Base-by-base conservation (phyloP, 2,329 filamentous ascomycete genomes). In the Fusarium sp. region DNA sequence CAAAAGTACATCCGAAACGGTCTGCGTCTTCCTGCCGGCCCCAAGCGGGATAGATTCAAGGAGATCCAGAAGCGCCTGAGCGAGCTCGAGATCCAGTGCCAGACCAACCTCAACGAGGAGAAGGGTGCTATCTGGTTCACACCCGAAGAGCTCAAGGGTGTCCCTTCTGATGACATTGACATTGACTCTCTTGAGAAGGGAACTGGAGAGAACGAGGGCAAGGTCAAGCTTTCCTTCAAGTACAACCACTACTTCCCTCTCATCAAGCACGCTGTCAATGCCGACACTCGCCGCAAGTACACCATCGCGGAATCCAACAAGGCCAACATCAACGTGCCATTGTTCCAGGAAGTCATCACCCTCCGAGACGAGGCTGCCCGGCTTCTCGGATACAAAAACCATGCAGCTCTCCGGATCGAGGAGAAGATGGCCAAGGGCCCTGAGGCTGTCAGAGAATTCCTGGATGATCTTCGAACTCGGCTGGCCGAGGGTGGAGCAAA, bases 391-490 rank as follows among this genome's bases (percentile, higher is more conserved):
- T 96, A 95, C 81, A 87, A 90, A 7, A 91, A 94, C 79, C 93
- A 96, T 80, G 94, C 94, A 20, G 89, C 91, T 57, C 92, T 95
- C 81, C 86, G 89, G 56, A 92, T 96, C 42, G 93, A 95, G 79
- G 91, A 94, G 78, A 96, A 95, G 88, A 96, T 96, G 94, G 93
- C 93, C 56, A 95, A 95, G 86, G 91, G 88, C 1, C 88, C 93
- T 2, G 87, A 90, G 78, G 93, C 89, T 0, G 93, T 96, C 13
- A 88, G 92, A 72, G 88, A 90, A 62, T 96, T 96, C 82, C 84
- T 96, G 9, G 87, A 86, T 6, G 93, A 95, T 79, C 85, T 96
- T 69, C 89, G 91, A 67, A 85, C 84, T 29, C 90, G 92, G 62
- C 86, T 96, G 34, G 86, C 89, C 0, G 89, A 91, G 1, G 93